phyloP scores from a whole-genome alignment of 2,329 filamentous ascomycete species.

The Aspergillus candidus region DNA sequence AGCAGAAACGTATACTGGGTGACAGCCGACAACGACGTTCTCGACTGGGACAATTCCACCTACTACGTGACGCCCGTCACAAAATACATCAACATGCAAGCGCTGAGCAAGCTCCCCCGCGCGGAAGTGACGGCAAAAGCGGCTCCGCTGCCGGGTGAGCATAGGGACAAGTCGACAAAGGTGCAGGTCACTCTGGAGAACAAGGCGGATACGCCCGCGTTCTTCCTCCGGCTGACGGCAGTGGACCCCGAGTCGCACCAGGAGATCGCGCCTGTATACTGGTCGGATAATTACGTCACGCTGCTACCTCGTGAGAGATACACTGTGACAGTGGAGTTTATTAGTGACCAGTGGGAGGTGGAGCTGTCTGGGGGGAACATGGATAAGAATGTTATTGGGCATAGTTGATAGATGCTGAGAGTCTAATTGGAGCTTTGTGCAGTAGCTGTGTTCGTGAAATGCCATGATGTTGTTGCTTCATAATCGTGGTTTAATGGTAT shows the following conservation, averaged over 20 bases:
- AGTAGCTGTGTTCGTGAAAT: too few species aligned
- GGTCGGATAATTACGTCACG: conserved; percentile 60
- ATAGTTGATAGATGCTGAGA: neutral
- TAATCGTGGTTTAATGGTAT: neutral
- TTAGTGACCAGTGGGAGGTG: conserved; percentile 9
- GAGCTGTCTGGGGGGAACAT: conserved; percentile 22
- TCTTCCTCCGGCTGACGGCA: conserved; percentile 52
- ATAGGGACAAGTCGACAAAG: conserved; percentile 5
- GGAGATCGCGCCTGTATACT: conserved; percentile 49
- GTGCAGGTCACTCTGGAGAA: conserved; percentile 47
- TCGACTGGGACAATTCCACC: conserved; percentile 52
- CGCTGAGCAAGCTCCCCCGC: conserved; percentile 35
- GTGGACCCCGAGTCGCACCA: conserved; percentile 37
- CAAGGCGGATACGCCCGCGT: conserved; percentile 47
- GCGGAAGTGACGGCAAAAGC: conserved; percentile 26
- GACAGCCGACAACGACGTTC: conserved; percentile 39
- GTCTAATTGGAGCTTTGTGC: too few species aligned
- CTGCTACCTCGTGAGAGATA: conserved; percentile 53
- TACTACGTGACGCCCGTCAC: conserved; percentile 57
- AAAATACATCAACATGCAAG: conserved; percentile 45
- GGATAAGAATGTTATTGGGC: conserved; percentile 1
- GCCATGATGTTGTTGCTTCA: neutral
- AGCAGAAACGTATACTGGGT: conserved; percentile 60
- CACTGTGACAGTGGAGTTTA: conserved; percentile 30
- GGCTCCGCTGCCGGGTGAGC: conserved; percentile 7